Evolutionary conservation across 352 stramenopile genomes (phyloP), one percentile per base, ranked within the genome.

Genomic region (Elongisporangium undulatum): DNA sequence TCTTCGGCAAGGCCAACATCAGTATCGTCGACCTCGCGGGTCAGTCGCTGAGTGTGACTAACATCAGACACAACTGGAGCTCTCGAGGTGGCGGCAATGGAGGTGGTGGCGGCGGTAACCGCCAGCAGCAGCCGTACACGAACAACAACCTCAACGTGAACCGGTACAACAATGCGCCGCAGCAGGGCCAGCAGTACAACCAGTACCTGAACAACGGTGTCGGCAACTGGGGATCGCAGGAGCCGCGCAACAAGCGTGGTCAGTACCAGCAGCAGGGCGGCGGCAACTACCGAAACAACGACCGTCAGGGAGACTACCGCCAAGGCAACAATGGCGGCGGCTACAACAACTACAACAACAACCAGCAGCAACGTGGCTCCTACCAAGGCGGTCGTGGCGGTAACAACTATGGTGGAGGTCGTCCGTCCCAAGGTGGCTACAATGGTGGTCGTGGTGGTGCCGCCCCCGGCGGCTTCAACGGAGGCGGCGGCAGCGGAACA

Each of bases 1-100:
- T 89, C 69, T 90, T 94, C 20, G 85, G 82, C 49, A 89, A 87
- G 54, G 81, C 77, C 16, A 90, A 90, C 67, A 94, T 94, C 65
- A 92, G 84, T 58, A 92, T 94, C 48, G 80, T 92, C 53, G 85
- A 94, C 66, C 61, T 94, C 34, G 85, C 85, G 1, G 85, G 85
- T 15, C 71, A 66, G 38, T 70, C 76, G 2, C 62, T 53, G 16
- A 77, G 65, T 22, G 52, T 76, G 22, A 91, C 82, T 10, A 89
- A 90, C 61, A 75, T 87, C 24, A 75, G 79, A 21, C 74, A 82
- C 23, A 81, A 82, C 55, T 77, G 59, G 49, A 75, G 76, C 63
- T 75, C 62, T 34, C 58, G 62, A 49, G 61, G 75, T 19, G 69
- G 71, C 22, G 64, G 72, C 29, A 75, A 77, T 48, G 58, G 72